Evolutionary conservation across 2,329 filamentous ascomycete species (phyloP).

Genomic region (Epichloe sylvatica): DNA sequence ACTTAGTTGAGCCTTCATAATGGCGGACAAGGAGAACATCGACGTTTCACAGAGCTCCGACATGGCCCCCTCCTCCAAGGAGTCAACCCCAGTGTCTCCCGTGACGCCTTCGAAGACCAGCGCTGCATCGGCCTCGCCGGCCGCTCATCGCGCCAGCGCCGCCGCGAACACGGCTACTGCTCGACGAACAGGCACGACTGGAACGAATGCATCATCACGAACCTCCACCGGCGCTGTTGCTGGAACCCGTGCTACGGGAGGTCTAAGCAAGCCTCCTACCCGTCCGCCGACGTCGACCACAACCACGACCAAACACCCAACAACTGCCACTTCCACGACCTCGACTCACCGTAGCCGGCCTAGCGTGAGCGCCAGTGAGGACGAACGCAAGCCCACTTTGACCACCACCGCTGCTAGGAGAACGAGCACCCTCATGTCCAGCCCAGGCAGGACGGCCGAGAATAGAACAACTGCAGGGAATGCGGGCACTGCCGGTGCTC

Average conservation of each 20-base stretch:
- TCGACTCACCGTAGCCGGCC: constrained; percentile 32
- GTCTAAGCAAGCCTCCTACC: constrained; percentile 34
- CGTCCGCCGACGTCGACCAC: constrained; percentile 26
- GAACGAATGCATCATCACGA: constrained; percentile 13
- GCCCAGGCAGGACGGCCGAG: constrained; percentile 21
- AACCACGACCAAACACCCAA: constrained; percentile 17
- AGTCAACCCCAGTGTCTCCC: constrained; percentile 18
- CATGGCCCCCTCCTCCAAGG: constrained; percentile 16
- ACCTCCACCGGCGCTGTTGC: constrained; percentile 4
- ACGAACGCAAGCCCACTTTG: constrained; percentile 32
- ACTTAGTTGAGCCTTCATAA: constrained; percentile 13
- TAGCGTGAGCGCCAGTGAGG: constrained; percentile 35
- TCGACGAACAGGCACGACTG: constrained; percentile 19
- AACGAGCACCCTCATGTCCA: constrained; percentile 29
- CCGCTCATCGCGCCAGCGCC: constrained; percentile 23
- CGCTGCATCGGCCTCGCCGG: constrained; percentile 13
- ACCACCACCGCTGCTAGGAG: constrained; percentile 26
- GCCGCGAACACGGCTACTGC: constrained; percentile 21
- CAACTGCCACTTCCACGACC: constrained; percentile 22
- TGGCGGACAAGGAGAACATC: constrained; percentile 35
- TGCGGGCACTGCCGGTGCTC: constrained; percentile 17
- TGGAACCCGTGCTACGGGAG: constrained; percentile 9
- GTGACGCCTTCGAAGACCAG: constrained; percentile 21
- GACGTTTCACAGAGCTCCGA: constrained; percentile 32
- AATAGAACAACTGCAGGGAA: constrained; percentile 23